These are phyloP conservation scores for Aureobasidium sp. DNA, from an alignment of 2,329 filamentous ascomycete genomes.

Conservation along the genomic window DNA sequence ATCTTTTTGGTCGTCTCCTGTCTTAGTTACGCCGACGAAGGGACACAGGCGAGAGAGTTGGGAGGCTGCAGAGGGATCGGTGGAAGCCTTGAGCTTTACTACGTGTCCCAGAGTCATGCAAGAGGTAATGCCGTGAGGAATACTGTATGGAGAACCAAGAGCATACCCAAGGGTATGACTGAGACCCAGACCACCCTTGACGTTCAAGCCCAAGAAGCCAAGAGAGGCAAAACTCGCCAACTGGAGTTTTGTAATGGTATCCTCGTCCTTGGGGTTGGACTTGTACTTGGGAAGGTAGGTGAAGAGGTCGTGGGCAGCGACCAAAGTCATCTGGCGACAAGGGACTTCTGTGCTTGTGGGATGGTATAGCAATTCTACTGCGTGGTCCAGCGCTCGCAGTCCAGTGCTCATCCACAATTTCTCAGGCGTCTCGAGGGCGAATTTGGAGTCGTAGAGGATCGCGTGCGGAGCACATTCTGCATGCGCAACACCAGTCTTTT, in stretches of 20 bases:
- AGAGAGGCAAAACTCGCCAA: constrained; percentile 47
- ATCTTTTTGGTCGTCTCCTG: constrained; percentile 37
- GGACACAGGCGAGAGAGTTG: constrained; percentile 40
- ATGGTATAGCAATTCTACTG: constrained; percentile 47
- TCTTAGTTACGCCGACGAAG: constrained; percentile 34
- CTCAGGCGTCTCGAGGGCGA: constrained; percentile 45
- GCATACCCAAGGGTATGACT: constrained; percentile 40
- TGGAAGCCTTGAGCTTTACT: constrained; percentile 44
- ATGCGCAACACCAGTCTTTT: constrained; percentile 43
- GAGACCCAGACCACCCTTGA: constrained; percentile 46
- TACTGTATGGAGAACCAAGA: constrained; percentile 47
- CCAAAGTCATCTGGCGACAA: constrained; percentile 38
- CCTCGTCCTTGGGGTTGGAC: constrained; percentile 37
- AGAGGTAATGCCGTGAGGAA: constrained; percentile 50
- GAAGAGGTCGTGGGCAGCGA: constrained; percentile 43
- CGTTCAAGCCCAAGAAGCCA: constrained; percentile 44
- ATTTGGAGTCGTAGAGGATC: constrained; percentile 48
- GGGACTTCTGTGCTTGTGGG: constrained; percentile 46
- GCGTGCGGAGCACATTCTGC: constrained; percentile 39
- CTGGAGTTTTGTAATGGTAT: constrained; percentile 45
- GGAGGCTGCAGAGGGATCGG: constrained; percentile 36
- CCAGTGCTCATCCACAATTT: constrained; percentile 46
- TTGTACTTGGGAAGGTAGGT: constrained; percentile 42
- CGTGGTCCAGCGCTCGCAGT: constrained; percentile 49
- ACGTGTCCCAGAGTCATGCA: constrained; percentile 50